Percentiles rank a stretch among this genome's conserved stretches.
Evolutionary conservation across 768 basidiomycete species (phyloP).

Genomic region (Hypholoma fasciculare): DNA sequence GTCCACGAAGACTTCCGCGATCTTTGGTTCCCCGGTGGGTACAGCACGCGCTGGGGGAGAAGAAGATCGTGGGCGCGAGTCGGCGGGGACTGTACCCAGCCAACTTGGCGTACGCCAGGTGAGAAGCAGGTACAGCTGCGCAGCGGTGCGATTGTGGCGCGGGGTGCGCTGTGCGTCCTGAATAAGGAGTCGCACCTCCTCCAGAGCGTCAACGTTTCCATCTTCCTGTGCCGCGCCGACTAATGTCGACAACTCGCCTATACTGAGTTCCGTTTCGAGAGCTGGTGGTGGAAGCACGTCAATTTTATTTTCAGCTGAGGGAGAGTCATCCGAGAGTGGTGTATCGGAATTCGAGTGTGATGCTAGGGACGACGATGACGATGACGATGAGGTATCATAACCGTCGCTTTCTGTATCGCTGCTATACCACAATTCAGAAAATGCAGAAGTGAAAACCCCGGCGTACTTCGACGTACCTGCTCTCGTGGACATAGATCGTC

Average conservation of each 20-base stretch:
- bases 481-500: too few relatives aligned
- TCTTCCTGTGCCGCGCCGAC: not conserved
- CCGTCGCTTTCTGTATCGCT: not conserved
- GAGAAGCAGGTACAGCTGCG: constrained; percentile 1
- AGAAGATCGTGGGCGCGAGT: not conserved
- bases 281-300: not conserved
- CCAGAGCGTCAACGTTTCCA: not conserved
- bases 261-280: constrained; percentile 5
- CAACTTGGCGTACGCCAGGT: constrained; percentile 1
- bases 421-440: not conserved
- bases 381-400: not conserved
- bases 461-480: not conserved
- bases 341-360: not conserved
- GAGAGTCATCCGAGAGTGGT: not conserved
- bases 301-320: not conserved
- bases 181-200: not conserved
- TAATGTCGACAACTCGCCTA: not conserved
- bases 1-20: constrained; percentile 17
- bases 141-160: not conserved
- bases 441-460: not conserved
- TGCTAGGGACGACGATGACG: not conserved
- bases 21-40: not conserved
- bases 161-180: constrained; percentile 8
- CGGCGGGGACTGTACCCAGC: not conserved
- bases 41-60: not conserved